Percentiles rank a stretch among this genome's conserved stretches.
Conservation (phyloP, 768 basidiomycete species). For the Scleroderma bovista region DNA sequence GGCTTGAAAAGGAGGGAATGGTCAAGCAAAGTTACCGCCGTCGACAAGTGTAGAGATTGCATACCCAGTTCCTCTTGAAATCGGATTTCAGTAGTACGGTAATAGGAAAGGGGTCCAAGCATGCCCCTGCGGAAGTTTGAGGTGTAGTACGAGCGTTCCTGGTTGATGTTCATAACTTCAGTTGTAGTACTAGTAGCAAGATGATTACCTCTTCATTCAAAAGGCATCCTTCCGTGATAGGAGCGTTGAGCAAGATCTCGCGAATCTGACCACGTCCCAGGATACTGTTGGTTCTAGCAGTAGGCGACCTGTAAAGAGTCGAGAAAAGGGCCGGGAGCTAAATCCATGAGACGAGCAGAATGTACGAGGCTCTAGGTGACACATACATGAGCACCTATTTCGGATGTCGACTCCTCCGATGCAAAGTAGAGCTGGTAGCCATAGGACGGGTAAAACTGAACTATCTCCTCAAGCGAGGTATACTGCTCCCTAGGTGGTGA, state of each 20-base stretch:
- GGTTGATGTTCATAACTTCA: constrained; percentile 7
- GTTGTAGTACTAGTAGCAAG: neutral
- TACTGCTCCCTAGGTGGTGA: constrained; percentile 50
- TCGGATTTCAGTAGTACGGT: constrained; percentile 55
- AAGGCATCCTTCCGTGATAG: constrained; percentile 8
- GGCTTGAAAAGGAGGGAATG: constrained; percentile 22
- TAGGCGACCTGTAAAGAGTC: constrained; percentile 4
- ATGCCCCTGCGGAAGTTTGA: constrained; percentile 44
- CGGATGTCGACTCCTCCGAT: constrained; percentile 41
- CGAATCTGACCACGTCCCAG: constrained; percentile 7
- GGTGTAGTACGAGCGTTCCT: constrained; percentile 56
- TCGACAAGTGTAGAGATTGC: neutral
- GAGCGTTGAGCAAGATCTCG: constrained; percentile 2
- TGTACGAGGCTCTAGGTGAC: neutral
- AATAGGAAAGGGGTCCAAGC: constrained; percentile 74
- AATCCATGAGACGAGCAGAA: constrained; percentile 17
- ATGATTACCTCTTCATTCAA: constrained; percentile 14
- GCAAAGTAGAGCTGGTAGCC: constrained; percentile 70
- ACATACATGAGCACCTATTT: constrained; percentile 55
- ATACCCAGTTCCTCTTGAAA: constrained; percentile 59
- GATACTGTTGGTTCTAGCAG: neutral
- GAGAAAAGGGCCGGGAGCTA: constrained; percentile 16
- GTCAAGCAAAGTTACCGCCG: neutral
- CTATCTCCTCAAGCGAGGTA: constrained; percentile 47
- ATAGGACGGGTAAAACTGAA: constrained; percentile 46